Percentiles rank a stretch among this genome's conserved stretches.
Evolutionary conservation across 805 yeast genomes (phyloP).

Genomic region (Limtongozyma cylindracea): DNA sequence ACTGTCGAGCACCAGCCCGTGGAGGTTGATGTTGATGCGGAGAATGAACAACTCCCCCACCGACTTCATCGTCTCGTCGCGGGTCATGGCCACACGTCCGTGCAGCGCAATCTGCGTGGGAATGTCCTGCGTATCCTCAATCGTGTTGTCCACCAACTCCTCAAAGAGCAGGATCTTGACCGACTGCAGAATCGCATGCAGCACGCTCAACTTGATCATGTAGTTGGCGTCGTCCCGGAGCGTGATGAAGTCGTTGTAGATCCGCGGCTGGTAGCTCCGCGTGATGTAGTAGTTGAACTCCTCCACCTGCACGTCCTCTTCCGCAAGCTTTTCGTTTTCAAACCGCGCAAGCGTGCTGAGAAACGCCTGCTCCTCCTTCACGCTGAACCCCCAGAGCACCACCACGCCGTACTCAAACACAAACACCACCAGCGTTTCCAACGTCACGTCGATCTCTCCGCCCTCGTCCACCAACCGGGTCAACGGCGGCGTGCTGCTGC

Average conservation of each 20-base stretch:
- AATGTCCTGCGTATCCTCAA: constrained; percentile 90
- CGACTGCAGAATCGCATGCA: constrained; percentile 90
- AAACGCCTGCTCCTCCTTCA: constrained; percentile 62
- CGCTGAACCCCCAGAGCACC: constrained; percentile 87
- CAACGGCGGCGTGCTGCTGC: constrained; percentile 14
- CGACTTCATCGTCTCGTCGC: constrained; percentile 90
- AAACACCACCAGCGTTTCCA: too few relatives aligned
- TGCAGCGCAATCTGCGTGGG: constrained; percentile 89
- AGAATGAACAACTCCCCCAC: constrained; percentile 89
- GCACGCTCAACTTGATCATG: constrained; percentile 77
- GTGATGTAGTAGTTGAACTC: constrained; percentile 92
- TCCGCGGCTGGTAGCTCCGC: constrained; percentile 81
- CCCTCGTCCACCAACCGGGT: constrained; percentile 81
- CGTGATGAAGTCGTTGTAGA: constrained; percentile 87
- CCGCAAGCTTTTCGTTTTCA: constrained; percentile 76
- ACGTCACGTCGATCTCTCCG: constrained; percentile 78
- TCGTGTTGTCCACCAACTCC: constrained; percentile 88
- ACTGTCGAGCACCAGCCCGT: constrained; percentile 78
- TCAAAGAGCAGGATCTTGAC: constrained; percentile 90
- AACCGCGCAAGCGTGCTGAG: constrained; percentile 69
- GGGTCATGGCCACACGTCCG: constrained; percentile 85
- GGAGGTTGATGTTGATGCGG: constrained; percentile 57
- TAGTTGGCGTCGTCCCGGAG: constrained; percentile 74
- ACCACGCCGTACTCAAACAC: constrained; percentile 94
- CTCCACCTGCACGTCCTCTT: constrained; percentile 82